Evolutionary conservation across 1,139 yeast species (phyloP).

Genomic region (Scheffersomyces stambukii): DNA sequence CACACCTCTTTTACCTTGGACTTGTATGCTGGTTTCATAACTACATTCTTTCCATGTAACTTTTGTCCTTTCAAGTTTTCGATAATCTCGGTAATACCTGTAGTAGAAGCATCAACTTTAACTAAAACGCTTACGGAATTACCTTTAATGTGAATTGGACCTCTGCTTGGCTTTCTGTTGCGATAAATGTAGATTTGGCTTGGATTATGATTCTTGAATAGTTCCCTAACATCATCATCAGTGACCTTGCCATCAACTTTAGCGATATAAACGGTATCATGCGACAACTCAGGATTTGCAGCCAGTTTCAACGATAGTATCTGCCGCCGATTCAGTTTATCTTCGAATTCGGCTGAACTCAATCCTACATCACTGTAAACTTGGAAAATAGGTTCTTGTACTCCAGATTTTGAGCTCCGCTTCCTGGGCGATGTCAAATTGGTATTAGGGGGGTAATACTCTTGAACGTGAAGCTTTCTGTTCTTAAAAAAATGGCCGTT

Average conservation of each 20-base stretch:
- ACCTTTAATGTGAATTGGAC: constrained; percentile 11
- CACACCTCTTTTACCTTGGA: constrained; percentile 41
- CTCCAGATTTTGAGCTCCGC: too few relatives aligned
- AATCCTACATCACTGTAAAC: neutral
- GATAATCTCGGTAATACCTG: constrained; percentile 40
- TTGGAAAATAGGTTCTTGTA: too few relatives aligned
- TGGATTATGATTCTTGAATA: constrained; percentile 43
- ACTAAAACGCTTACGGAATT: constrained; percentile 49
- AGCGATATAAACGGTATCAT: constrained; percentile 50
- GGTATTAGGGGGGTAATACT: neutral
- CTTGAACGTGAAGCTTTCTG: constrained; percentile 32
- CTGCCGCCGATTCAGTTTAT: neutral
- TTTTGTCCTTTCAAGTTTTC: constrained; percentile 23
- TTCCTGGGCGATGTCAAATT: neutral
- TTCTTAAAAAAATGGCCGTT: constrained; percentile 38
- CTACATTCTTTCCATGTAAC: constrained; percentile 30
- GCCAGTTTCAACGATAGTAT: neutral
- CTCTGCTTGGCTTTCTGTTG: constrained; percentile 15
- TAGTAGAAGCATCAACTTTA: constrained; percentile 39
- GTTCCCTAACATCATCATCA: constrained; percentile 39
- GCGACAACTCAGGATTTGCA: constrained; percentile 19
- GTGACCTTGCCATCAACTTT: constrained; percentile 37
- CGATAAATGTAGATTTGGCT: constrained; percentile 44
- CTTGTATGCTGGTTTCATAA: constrained; percentile 35
- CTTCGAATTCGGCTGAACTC: constrained; percentile 1